Percentiles rank a stretch among this genome's conserved stretches.
Evolutionary conservation across 2,329 filamentous ascomycete species (phyloP).

Genomic region (Didymella pinodella): DNA sequence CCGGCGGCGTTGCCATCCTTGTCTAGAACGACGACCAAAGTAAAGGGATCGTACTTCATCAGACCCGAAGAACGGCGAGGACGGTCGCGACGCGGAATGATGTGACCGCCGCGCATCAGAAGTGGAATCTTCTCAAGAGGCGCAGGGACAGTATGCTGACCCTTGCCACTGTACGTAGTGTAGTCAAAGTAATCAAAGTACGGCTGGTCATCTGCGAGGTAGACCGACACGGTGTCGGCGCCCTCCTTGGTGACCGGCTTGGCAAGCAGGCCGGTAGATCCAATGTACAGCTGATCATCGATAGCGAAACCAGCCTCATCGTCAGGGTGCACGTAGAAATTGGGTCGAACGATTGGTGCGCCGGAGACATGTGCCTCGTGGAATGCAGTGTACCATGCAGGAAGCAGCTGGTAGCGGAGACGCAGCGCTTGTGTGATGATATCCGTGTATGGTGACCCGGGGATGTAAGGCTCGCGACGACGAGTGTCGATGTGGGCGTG

Average conservation of each 20-base stretch:
- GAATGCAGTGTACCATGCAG: constrained; percentile 97
- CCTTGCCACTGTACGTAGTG: constrained; percentile 74
- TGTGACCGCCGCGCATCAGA: constrained; percentile 90
- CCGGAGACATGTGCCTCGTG: constrained; percentile 84
- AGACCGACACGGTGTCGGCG: constrained; percentile 76
- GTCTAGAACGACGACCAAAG: constrained; percentile 78
- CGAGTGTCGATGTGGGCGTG: constrained; percentile 97
- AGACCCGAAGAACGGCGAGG: constrained; percentile 84
- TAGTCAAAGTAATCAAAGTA: constrained; percentile 98
- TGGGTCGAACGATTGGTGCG: constrained; percentile 86
- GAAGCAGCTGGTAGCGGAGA: constrained; percentile 86
- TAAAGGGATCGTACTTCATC: constrained; percentile 96
- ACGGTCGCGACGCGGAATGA: constrained; percentile 87
- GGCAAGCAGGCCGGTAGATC: constrained; percentile 84
- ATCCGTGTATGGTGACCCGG: constrained; percentile 80
- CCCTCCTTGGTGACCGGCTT: constrained; percentile 88
- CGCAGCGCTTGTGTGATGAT: constrained; percentile 90
- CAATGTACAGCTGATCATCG: constrained; percentile 93
- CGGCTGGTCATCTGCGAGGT: constrained; percentile 84
- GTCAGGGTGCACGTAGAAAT: constrained; percentile 89
- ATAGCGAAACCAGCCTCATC: constrained; percentile 88
- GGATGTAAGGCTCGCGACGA: constrained; percentile 89
- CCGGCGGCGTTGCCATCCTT: constrained; percentile 77
- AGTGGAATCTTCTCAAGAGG: constrained; percentile 88
- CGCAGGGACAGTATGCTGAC: constrained; percentile 75